Evolutionary conservation across 169 alveolate genomes (phyloP), one percentile per base, ranked within the genome.

Genomic region (Blepharisma undulans): DNA sequence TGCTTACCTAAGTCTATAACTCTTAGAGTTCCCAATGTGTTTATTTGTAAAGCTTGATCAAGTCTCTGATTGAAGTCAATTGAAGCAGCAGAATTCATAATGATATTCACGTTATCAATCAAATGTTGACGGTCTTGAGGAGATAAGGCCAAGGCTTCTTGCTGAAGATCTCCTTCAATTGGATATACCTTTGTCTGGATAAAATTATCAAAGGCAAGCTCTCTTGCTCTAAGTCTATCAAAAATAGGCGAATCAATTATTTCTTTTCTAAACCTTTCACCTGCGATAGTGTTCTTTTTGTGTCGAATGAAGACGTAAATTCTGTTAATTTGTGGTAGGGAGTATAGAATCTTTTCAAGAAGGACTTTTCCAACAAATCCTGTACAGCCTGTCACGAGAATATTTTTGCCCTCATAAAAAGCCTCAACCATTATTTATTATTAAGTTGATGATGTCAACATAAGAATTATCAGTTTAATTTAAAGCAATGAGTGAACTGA

Each of bases 301-400:
- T 93, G 89, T 77, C 98, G 74, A 10, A 95, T 91, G 32, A 96
- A 80, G 12, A 95, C 87, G 74, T 90, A 95, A 22, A 96, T 90
- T 89, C 91, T 89, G 60, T 90, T 87, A 22, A 94, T 85, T n/a
- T 90, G 93, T 10, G 96, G 94, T 5, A 94, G 87, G 25, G 93
- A 60, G 91, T 96, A 94, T 19, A 96, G 91, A 12, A 93, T 21
- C 89, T 94, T 94, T 92, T 96, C 98, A 7, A 96, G 87, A 7
- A 96, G 74, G 34, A 95, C 97, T 80, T 96, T 96, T 34, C 97
- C 98, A 25, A 93, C 93, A 91, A 95, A 95, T 16, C 98, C 98
- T 32, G 98, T 96, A 22, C 90, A 76, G 18, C 98, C 98, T 33
- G 98, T 94, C 7, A 96, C 29, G 3, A 96, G 90, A 25, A 96